Evolutionary conservation across 345 rosid species (phyloP), one percentile per base, ranked within the genome.

Genomic region (Eucalyptus lansdowneana): DNA sequence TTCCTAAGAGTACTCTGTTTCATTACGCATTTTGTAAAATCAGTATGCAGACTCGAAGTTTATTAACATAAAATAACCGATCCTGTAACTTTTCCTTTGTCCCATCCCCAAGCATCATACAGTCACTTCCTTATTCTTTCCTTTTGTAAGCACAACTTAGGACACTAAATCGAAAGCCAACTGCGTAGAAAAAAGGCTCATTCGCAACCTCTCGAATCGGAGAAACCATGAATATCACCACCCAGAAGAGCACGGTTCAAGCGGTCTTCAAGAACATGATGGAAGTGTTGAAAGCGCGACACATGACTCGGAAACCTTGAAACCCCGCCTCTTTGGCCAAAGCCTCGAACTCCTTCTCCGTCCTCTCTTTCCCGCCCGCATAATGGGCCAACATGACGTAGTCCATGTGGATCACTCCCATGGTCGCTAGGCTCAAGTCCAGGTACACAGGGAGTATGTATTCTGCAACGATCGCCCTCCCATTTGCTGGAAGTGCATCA

Each of bases 311-410:
- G 91, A 97, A 95, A 6, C 96, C 97, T 37, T 94, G 91, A 60
- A 97, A 97, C 9, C 99, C 99, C 29, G 98, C 93, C 83, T 86
- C 95, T 89, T 92, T 92, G 5, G 97, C 99, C 86, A 97, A 91
- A 37, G 95, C 95, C 92, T 93, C 95, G 31, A 97, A 97, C 83
- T 97, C 99, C 92, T 92, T 93, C 87, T 90, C 90, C 3, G 97
- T 97, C 87, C 99, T 94, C 92, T 97, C 99, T 94, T 97, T 96
- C 47, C 98, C 99, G 11, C 99, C 98, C 0, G 98, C 97, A 91
- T 95, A 95, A 72, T 94, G 96, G 87, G 99, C 97, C 97, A 97
- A 90, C 99, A 96, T 96, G 91, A 96, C 91, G 88, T 93, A 91
- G 65, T 97, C 99, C 2, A 95, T 90, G 89, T 97, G 98, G 90